Percentiles rank a stretch among this genome's conserved stretches.
These are phyloP conservation scores for Rhizopus delemar DNA, from an alignment of 371 early-diverging fungal species.

Conservation along the genomic window DNA sequence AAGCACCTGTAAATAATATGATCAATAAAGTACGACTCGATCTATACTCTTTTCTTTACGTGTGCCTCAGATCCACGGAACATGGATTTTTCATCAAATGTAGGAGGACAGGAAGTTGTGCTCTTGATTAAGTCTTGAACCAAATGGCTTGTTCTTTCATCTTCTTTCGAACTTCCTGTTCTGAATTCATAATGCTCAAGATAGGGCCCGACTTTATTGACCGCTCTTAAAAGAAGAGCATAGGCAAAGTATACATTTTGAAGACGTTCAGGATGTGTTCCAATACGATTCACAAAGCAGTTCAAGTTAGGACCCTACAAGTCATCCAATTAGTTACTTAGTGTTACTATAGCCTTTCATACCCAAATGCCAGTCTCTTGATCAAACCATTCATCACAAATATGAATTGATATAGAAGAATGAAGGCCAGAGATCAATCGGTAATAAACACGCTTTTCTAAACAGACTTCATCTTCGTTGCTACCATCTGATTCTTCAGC, in stretches of 20 bases:
- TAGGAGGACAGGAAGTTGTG: constrained; percentile 65
- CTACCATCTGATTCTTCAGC: constrained; percentile 52
- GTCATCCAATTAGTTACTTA: too few species aligned
- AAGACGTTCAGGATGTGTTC: constrained; percentile 86
- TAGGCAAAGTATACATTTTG: constrained; percentile 94
- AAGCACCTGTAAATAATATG: constrained; percentile 34
- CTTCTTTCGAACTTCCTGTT: constrained; percentile 58
- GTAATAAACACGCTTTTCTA: constrained; percentile 93
- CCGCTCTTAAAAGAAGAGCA: constrained; percentile 80
- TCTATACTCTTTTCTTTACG: constrained; percentile 16
- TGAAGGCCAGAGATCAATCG: constrained; percentile 92
- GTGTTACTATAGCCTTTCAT: constrained; percentile 9
- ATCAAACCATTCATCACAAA: constrained; percentile 91
- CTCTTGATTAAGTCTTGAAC: constrained; percentile 61
- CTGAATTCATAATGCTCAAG: constrained; percentile 72
- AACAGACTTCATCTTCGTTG: constrained; percentile 61
- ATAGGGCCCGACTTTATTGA: constrained; percentile 81
- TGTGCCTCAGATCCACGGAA: constrained; percentile 62
- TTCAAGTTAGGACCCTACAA: constrained; percentile 75
- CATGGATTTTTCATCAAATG: constrained; percentile 87
- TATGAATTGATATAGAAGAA: constrained; percentile 96
- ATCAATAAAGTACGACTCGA: neutral
- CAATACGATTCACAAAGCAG: constrained; percentile 88
- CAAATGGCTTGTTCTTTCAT: constrained; percentile 54
- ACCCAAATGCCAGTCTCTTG: constrained; percentile 86